Percentiles rank a stretch among this genome's conserved stretches.
Evolutionary conservation across 2,329 filamentous ascomycete genomes (phyloP).

Genomic region (Bipolaris bicolor): DNA sequence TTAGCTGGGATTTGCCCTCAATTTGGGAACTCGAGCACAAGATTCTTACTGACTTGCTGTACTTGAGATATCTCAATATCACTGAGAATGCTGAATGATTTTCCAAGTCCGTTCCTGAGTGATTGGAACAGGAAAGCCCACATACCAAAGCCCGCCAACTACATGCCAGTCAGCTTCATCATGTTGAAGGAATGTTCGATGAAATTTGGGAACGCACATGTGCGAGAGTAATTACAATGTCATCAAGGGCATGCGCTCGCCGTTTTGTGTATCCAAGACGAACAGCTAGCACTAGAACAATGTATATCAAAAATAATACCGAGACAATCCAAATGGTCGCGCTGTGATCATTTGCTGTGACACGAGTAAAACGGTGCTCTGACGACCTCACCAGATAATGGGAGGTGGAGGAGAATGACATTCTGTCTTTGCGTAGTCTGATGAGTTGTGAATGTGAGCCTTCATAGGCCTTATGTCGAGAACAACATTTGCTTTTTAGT

Average conservation of each 20-base stretch:
- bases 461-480: not conserved
- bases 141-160: constrained; percentile 6
- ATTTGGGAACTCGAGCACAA: not conserved
- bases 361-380: constrained; percentile 3
- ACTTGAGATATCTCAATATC: not conserved
- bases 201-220: constrained; percentile 1
- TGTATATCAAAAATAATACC: constrained; percentile 4
- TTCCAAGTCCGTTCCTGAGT: constrained; percentile 5
- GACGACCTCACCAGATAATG: not conserved
- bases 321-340: constrained; percentile 5
- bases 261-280: constrained; percentile 6
- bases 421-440: not conserved
- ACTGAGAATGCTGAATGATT: constrained; percentile 1
- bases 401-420: not conserved
- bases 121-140: constrained; percentile 6
- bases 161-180: not conserved
- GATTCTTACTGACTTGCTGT: constrained; percentile 4
- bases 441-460: not conserved
- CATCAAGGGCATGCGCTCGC: constrained; percentile 3
- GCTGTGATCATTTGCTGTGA: constrained; percentile 8
- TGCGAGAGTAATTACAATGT: constrained; percentile 2
- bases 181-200: not conserved
- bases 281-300: not conserved
- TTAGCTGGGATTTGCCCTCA: not conserved
- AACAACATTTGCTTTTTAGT: not conserved